Conservation (phyloP, 805 yeast species). For the Yarrowia yakushimensis region DNA sequence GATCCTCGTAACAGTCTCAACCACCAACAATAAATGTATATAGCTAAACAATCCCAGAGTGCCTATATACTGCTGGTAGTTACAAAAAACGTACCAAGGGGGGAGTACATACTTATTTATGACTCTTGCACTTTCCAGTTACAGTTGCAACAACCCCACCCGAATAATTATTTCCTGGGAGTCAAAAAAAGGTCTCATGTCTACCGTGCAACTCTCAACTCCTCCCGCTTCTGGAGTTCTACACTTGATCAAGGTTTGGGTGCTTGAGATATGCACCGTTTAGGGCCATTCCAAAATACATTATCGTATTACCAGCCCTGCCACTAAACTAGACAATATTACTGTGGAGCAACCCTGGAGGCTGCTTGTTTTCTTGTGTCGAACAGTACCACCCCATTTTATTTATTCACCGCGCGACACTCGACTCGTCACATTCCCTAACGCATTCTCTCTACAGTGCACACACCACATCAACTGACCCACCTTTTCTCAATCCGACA, state of each 20-base stretch:
- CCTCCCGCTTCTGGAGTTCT: not conserved
- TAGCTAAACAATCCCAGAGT: no score
- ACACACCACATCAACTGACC: not conserved
- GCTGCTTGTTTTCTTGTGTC: not conserved
- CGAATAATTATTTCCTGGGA: not conserved
- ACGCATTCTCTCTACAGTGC: not conserved
- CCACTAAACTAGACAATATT: slow-evolving; percentile 2
- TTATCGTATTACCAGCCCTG: slow-evolving; percentile 8
- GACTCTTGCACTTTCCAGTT: no score
- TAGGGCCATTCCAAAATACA: slow-evolving; percentile 7
- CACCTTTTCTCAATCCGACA: not conserved
- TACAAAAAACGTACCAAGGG: no score
- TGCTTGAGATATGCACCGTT: slow-evolving; percentile 15
- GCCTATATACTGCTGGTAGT: no score
- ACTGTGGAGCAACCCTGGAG: not conserved
- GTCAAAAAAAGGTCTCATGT: not conserved
- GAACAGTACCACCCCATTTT: not conserved
- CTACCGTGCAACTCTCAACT: no score
- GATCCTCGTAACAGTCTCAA: not conserved
- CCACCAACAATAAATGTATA: not conserved
- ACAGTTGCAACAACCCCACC: not conserved
- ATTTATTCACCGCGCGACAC: not conserved
- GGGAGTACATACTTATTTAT: no score
- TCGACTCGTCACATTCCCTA: not conserved
- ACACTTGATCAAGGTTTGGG: not conserved